A percentile compares a stretch with the other conserved stretches of the same genome.
Evolutionary conservation across 768 basidiomycete species (phyloP).

Genomic region (Mycena rosella): DNA sequence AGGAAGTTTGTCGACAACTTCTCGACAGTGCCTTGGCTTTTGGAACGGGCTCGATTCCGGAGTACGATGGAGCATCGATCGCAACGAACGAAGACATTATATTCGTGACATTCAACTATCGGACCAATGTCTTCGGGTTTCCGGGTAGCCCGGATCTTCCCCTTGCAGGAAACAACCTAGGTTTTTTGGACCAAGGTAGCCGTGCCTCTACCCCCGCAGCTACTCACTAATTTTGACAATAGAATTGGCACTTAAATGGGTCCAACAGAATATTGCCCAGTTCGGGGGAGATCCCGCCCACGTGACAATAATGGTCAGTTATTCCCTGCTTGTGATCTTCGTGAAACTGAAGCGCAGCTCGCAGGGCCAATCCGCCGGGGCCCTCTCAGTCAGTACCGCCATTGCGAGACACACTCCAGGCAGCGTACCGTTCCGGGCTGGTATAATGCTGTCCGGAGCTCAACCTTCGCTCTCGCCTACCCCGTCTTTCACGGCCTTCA

Average conservation of each 20-base stretch:
- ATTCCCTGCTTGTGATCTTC: background rate
- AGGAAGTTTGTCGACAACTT: background rate
- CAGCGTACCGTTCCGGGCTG: slow-evolving; percentile 29
- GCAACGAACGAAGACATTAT: slow-evolving; percentile 25
- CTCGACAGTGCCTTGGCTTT: slow-evolving; percentile 7
- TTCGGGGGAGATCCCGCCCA: slow-evolving; percentile 59
- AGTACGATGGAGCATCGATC: slow-evolving; percentile 26
- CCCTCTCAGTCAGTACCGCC: slow-evolving; percentile 12
- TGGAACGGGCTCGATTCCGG: slow-evolving; percentile 22
- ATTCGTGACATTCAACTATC: slow-evolving; percentile 29
- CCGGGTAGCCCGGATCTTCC: slow-evolving; percentile 30
- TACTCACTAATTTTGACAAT: background rate
- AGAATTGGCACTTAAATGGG: slow-evolving; percentile 48
- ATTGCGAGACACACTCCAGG: slow-evolving; percentile 6
- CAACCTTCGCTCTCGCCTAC: background rate
- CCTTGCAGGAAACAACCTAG: slow-evolving; percentile 28
- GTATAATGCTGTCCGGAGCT: slow-evolving; percentile 30
- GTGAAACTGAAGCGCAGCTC: background rate
- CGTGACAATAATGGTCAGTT: slow-evolving; percentile 46
- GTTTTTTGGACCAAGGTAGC: slow-evolving; percentile 48
- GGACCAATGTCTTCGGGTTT: slow-evolving; percentile 33
- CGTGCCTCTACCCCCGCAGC: background rate
- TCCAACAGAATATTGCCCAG: slow-evolving; percentile 57
- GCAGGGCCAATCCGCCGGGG: slow-evolving; percentile 31
- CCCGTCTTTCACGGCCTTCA: slow-evolving; percentile 26